Conservation (phyloP, 306 rosid genomes). For the Cucurbita moschata region DNA sequence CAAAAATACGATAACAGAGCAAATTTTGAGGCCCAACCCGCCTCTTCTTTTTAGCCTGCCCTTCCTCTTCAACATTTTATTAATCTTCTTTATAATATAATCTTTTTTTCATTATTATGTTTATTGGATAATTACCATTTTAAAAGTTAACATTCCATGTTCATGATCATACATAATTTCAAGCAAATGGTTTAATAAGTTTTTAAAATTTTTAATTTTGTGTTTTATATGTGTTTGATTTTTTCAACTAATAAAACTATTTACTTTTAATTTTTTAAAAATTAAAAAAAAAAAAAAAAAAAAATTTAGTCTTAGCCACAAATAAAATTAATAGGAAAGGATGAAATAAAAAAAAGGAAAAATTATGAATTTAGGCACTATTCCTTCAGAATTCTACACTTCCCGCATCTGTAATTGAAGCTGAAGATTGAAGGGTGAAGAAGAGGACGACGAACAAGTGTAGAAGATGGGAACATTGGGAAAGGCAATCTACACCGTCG, state of each 20-base stretch:
- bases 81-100: no score
- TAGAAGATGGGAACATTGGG: slow-evolving; percentile 69
- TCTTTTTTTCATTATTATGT: no score
- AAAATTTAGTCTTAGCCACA: neutral
- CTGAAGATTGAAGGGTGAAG: neutral
- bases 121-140: no score
- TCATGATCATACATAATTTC: no score
- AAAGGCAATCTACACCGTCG: slow-evolving; percentile 70
- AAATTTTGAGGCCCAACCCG: neutral
- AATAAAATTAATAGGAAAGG: neutral
- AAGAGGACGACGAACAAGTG: neutral
- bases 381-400: neutral
- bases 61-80: neutral
- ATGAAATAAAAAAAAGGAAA: neutral
- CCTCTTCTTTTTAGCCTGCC: neutral
- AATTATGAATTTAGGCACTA: neutral
- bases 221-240: no score
- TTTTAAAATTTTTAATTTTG: no score
- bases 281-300: no score
- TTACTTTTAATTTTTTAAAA: no score
- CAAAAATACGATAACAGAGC: neutral
- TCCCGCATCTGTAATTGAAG: neutral
- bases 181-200: no score
- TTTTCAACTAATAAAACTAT: no score
- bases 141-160: no score